These are phyloP conservation scores for Drosera spatulata DNA, from an alignment of 179 eudicot species.

Conservation along the genomic window DNA sequence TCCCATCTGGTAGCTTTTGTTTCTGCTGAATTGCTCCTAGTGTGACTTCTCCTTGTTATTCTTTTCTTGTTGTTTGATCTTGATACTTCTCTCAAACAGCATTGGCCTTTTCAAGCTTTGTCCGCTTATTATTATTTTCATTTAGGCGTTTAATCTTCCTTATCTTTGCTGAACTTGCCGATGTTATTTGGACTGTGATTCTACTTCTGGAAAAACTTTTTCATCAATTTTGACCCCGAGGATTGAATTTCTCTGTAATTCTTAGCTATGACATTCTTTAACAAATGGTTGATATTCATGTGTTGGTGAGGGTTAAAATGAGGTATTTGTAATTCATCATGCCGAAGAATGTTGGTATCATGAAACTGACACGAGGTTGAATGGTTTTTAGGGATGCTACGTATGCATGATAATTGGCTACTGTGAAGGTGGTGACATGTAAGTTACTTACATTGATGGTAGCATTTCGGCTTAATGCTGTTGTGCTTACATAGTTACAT, in stretches of 20 bases:
- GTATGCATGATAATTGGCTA: constrained; percentile 89
- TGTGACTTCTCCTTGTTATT: not conserved
- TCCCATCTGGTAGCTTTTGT: not conserved
- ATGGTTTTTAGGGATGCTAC: constrained; percentile 71
- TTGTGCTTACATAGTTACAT: constrained; percentile 6
- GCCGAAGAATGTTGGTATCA: not conserved
- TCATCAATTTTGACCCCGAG: not conserved
- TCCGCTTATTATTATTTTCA: too few species aligned
- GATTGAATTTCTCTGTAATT: not conserved
- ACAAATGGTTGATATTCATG: not conserved
- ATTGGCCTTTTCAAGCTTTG: too few species aligned
- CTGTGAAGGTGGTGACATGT: constrained; percentile 99
- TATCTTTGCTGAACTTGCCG: too few species aligned
- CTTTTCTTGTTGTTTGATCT: not conserved
- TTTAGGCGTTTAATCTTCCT: too few species aligned
- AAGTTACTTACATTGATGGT: constrained; percentile 23
- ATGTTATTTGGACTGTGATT: too few species aligned
- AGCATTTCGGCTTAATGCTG: not conserved
- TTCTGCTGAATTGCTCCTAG: not conserved
- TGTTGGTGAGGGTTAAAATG: not conserved
- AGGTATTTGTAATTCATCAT: not conserved
- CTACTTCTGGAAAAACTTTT: too few species aligned
- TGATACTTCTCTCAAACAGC: too few species aligned
- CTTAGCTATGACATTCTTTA: not conserved
- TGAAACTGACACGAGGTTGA: constrained; percentile 1